Evolutionary conservation across 805 yeast species (phyloP), one percentile per base, ranked within the genome.

Genomic region (Schwanniomyces sp.): DNA sequence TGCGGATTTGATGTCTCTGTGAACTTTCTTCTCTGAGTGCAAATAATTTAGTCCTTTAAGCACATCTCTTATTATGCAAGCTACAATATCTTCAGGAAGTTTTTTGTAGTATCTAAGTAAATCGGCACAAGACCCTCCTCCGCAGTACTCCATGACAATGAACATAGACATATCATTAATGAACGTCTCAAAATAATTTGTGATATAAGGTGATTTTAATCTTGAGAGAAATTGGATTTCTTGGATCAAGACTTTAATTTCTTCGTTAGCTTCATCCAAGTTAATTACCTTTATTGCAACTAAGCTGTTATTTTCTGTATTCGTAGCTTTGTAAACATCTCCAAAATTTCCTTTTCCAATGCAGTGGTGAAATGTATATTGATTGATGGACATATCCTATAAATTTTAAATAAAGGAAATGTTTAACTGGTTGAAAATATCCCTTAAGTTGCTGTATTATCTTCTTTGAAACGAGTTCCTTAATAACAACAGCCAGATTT

Each of bases 71-170:
- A 86, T 69, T 16, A 92, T 82, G 52, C 73, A 81, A 0, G 86
- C 77, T 5, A 83, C 84, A 7, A 78, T 72, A 4, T 75, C 76
- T 57, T 90, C 96, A 16, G 67, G 68, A 39, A 91, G 66, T 25
- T 61, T 66, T 28, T 78, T 82, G 63, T 67, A 79, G 42, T 74
- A 72, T 57, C 76, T 81, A 37, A 92, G 59, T 46, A 90, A 73
- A 58, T 88, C 96, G 1, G 86, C 76, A 64, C 96, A 88, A 1
- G 97, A 88, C 0, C 97, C 97, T 26, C 95, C 97, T 10, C 92
- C 96, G 66, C 98, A 94, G 61, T 80, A 90, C 63, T 92, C 99
- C 97, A 94, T 89, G 5, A 85, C 85, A 41, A 92, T 88, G 86
- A 91, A 91, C 81, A 94, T 81, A 5, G 81, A 76, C 38, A 82